These are phyloP conservation scores for Termitomyces sp. DNA, from an alignment of 768 basidiomycete species.

Conservation along the genomic window DNA sequence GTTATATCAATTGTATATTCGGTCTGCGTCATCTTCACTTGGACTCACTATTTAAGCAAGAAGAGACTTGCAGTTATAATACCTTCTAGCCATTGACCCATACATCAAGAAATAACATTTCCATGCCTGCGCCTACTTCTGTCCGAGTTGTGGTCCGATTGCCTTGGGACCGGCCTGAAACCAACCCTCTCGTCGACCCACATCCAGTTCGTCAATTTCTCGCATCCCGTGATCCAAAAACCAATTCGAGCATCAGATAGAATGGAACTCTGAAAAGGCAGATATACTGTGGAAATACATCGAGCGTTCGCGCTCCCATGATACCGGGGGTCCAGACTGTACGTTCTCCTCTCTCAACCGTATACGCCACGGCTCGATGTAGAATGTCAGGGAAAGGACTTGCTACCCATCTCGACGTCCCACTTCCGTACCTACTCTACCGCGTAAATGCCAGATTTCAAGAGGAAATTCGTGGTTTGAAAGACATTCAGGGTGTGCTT, in stretches of 20 bases:
- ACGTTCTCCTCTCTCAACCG: constrained; percentile 22
- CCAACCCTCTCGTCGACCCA: constrained; percentile 55
- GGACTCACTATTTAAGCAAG: background rate
- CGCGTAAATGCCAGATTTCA: constrained; percentile 81
- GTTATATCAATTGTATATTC: background rate
- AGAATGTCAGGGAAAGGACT: constrained; percentile 69
- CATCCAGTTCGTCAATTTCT: constrained; percentile 48
- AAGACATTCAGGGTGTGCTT: constrained; percentile 62
- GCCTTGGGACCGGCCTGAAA: constrained; percentile 71
- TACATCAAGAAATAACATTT: background rate
- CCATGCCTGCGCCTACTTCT: constrained; percentile 18
- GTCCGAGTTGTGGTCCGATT: constrained; percentile 75
- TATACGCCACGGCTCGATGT: background rate
- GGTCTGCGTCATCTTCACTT: background rate
- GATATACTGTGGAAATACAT: constrained; percentile 86
- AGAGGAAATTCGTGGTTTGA: constrained; percentile 75
- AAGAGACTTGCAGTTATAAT: background rate
- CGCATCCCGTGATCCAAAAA: background rate
- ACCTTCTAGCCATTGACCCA: background rate
- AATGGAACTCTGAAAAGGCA: constrained; percentile 83
- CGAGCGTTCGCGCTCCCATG: constrained; percentile 65
- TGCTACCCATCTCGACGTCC: constrained; percentile 73
- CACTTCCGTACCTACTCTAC: constrained; percentile 79
- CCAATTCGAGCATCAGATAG: constrained; percentile 46
- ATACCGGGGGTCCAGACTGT: constrained; percentile 78